phyloP scores from a whole-genome alignment of 202 grass and related monocot species.

The Schoenoplectus triqueter region DNA sequence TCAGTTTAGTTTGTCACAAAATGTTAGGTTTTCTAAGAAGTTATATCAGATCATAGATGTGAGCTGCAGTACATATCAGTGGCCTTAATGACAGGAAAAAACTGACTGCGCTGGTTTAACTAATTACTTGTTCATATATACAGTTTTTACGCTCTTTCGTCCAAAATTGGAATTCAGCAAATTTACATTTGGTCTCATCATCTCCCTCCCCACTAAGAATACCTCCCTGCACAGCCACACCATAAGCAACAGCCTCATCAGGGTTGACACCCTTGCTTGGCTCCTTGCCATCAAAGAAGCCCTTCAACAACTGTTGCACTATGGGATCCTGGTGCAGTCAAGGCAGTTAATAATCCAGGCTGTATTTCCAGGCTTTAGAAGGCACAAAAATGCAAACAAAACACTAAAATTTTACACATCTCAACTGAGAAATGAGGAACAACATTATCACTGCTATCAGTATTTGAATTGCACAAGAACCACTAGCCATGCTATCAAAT shows the following conservation, averaged over 20 bases:
- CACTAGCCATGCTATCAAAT: too few relatives aligned
- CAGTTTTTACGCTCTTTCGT: background rate
- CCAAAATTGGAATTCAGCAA: conserved; percentile 11
- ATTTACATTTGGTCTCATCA: conserved; percentile 54
- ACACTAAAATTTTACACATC: too few relatives aligned
- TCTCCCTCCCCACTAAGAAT: conserved; percentile 50
- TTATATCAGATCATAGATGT: background rate
- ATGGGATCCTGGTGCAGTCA: conserved; percentile 55
- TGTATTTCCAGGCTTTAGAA: too few relatives aligned
- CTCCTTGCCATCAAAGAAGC: conserved; percentile 53
- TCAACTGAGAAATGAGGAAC: too few relatives aligned
- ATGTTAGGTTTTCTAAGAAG: background rate
- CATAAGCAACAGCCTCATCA: conserved; percentile 31
- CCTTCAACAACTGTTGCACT: conserved; percentile 55
- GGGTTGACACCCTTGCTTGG: conserved; percentile 44
- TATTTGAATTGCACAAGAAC: too few relatives aligned
- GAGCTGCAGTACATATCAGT: background rate
- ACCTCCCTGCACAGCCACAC: conserved; percentile 51
- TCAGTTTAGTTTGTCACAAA: background rate
- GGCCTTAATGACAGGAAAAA: background rate
- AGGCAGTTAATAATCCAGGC: too few relatives aligned
- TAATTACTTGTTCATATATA: background rate
- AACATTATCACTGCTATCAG: too few relatives aligned
- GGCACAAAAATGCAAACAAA: too few relatives aligned
- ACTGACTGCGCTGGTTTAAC: background rate